A percentile compares a stretch with the other conserved stretches of the same genome.
Conservation (phyloP, 2,329 filamentous ascomycete genomes). For the Pseudogymnoascus sp. region DNA sequence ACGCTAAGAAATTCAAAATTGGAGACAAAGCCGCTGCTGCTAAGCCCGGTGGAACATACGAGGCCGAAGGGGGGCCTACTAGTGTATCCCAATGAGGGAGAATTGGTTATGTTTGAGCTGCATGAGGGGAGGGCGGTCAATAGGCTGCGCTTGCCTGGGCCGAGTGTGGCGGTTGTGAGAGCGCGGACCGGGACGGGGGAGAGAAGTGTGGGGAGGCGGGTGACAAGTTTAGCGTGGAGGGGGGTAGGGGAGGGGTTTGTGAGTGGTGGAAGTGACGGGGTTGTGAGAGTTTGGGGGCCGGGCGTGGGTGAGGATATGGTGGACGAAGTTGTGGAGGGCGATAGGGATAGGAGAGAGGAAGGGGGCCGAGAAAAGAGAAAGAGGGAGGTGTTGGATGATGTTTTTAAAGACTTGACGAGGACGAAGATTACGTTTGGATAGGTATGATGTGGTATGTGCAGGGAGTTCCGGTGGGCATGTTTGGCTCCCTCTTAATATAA, state of each 20-base stretch:
- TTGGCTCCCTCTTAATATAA: neutral
- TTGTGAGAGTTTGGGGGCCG: constrained; percentile 73
- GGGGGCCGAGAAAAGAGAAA: constrained; percentile 56
- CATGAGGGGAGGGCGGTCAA: constrained; percentile 68
- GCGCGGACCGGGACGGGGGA: constrained; percentile 43
- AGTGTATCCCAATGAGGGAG: constrained; percentile 73
- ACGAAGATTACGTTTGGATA: constrained; percentile 58
- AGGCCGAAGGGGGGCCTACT: constrained; percentile 56
- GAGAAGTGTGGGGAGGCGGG: constrained; percentile 55
- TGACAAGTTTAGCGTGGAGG: constrained; percentile 71
- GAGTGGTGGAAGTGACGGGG: constrained; percentile 77
- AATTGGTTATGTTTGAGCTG: constrained; percentile 74
- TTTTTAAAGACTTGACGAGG: constrained; percentile 70
- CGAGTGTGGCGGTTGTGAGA: constrained; percentile 40
- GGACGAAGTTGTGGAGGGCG: constrained; percentile 35
- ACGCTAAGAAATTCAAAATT: constrained; percentile 66
- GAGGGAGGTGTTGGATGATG: constrained; percentile 69
- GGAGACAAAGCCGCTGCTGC: constrained; percentile 53
- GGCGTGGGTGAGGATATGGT: constrained; percentile 44
- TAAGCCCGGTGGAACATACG: constrained; percentile 54
- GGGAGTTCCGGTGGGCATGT: neutral
- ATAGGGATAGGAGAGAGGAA: constrained; percentile 34
- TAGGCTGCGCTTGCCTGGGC: constrained; percentile 60
- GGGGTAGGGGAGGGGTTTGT: constrained; percentile 62
- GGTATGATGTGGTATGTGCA: neutral